Conservation (phyloP, 805 yeast species). For the Myxozyma neotropica region DNA sequence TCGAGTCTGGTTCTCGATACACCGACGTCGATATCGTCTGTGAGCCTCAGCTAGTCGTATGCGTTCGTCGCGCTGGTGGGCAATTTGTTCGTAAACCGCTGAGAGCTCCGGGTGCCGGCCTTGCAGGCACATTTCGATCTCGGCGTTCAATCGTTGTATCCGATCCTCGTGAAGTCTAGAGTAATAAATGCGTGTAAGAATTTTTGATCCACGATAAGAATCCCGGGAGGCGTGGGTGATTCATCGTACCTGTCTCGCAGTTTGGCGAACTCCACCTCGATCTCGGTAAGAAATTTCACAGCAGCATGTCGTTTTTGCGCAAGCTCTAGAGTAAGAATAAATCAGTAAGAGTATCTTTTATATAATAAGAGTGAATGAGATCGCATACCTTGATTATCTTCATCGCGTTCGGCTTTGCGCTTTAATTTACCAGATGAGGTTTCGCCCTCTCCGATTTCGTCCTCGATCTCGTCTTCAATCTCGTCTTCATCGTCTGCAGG, state of each 20-base stretch:
- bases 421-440: not conserved
- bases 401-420: conserved; percentile 7
- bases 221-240: too few species aligned
- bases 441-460: conserved; percentile 32
- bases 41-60: conserved; percentile 53
- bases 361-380: conserved; percentile 13
- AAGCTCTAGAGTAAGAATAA: conserved; percentile 32
- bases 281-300: conserved; percentile 68
- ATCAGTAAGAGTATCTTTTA: not conserved
- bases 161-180: conserved; percentile 74
- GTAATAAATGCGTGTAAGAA: not conserved
- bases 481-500: conserved; percentile 24
- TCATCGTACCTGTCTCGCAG: conserved; percentile 63
- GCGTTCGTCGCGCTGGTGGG: conserved; percentile 71
- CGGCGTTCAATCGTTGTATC: conserved; percentile 72
- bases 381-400: conserved; percentile 32
- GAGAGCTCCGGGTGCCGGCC: conserved; percentile 92
- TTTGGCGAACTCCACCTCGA: conserved; percentile 84
- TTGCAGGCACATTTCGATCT: conserved; percentile 79
- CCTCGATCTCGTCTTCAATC: conserved; percentile 23
- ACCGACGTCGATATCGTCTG: conserved; percentile 67
- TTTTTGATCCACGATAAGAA: not conserved
- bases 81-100: conserved; percentile 47
- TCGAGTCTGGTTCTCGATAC: conserved; percentile 77
- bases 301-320: conserved; percentile 61